Base-by-base conservation (phyloP, 352 stramenopile genomes). In the Phytophthora hibernalis region DNA sequence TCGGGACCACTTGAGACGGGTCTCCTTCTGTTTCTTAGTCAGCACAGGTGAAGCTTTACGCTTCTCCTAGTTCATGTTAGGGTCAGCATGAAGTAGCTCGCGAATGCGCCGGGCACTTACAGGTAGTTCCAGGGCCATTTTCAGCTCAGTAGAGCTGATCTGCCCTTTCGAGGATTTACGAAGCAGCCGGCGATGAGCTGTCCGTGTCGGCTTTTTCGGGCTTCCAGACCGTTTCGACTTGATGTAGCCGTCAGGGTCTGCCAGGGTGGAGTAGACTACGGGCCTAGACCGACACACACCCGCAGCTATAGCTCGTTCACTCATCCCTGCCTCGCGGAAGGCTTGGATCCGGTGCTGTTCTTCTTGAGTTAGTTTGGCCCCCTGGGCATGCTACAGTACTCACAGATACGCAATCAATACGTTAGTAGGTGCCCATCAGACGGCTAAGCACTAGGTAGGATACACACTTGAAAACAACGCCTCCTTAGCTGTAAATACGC, bases 61-160 rank as follows among this genome's bases (percentile, higher is more conserved):
- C 54, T 62, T 62, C 6, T 9, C 20, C 12, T 48, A 62, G 12
- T 33, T 43, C 40, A 62, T 44, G 20, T 43, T n/a, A 24, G 30
- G 15, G 8, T 38, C 31, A 11, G 31, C 9, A 5, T 38, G 31
- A 16, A 38, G 31, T 13, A 45, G 12, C 22, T 45, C 38, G 22
- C 15, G 38, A 3, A 45, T 45, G 13, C 38, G 38, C 38, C 38
- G 38, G 9, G 38, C 38, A 22, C 8, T 45, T 45, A 21, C 15
- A 18, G 38, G 42, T 49, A 49, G 42, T 49, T 3, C n/a, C n/a
- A n/a, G n/a, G n/a, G n/a, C n/a, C n/a, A n/a, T n/a, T n/a, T n/a
- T n/a, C n/a, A n/a, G n/a, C n/a, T n/a, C n/a, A n/a, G n/a, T n/a
- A n/a, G n/a, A n/a, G n/a, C n/a, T n/a, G n/a, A n/a, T n/a, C n/a